A percentile compares a stretch with the other conserved stretches of the same genome.
Evolutionary conservation across 2,329 filamentous ascomycete species (phyloP).

Genomic region (Arthrobotrys megalospora): DNA sequence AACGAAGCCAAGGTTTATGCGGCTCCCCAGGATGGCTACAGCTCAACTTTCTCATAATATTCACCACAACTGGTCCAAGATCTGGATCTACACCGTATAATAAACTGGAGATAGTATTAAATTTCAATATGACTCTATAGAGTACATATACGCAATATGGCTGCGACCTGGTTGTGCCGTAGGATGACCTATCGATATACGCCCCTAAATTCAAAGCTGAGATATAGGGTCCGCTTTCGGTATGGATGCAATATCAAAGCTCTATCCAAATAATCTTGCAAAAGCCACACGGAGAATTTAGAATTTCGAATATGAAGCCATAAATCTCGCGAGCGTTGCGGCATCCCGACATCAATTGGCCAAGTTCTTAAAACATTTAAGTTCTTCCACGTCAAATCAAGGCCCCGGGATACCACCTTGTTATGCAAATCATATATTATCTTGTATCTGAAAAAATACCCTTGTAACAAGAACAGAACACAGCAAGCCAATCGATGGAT

Average conservation of each 20-base stretch:
- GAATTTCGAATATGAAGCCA: too few species aligned
- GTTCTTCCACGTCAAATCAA: too few species aligned
- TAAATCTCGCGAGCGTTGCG: too few species aligned
- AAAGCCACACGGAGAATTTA: too few species aligned
- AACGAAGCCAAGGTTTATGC: conserved; percentile 55
- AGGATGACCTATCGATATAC: too few species aligned
- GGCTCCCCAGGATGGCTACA: not conserved
- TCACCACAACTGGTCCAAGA: conserved; percentile 15
- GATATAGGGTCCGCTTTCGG: too few species aligned
- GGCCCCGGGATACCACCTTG: not conserved
- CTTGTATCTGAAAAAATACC: not conserved
- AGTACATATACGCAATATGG: not conserved
- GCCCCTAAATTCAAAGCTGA: too few species aligned
- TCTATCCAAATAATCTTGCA: too few species aligned
- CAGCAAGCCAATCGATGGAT: not conserved
- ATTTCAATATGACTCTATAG: not conserved
- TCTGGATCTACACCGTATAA: conserved; percentile 33
- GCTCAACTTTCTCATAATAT: conserved; percentile 19
- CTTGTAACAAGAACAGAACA: not conserved
- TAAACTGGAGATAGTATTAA: not conserved
- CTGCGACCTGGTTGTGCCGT: not conserved
- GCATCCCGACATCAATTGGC: too few species aligned
- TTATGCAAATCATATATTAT: not conserved
- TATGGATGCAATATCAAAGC: too few species aligned
- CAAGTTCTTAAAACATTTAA: too few species aligned